phyloP scores from a whole-genome alignment of 2,329 filamentous ascomycete genomes.

The Dissoconium aciculare region DNA sequence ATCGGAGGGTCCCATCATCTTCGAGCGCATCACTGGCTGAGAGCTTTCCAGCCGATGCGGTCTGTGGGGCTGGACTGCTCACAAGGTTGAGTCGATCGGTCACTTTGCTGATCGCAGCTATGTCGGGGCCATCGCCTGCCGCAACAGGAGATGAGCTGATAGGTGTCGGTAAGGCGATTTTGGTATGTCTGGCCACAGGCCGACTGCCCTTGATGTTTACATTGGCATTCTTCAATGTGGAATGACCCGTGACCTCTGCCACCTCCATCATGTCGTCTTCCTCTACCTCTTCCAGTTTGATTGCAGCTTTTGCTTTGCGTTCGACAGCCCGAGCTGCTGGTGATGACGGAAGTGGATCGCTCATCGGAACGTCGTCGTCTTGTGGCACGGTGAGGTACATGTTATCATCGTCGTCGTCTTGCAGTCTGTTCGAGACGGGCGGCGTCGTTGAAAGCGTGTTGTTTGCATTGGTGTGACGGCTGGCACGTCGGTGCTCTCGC shows the following conservation, averaged over 20 bases:
- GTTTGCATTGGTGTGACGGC: slow-evolving; percentile 6
- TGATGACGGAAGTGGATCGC: slow-evolving; percentile 65
- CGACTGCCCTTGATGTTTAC: slow-evolving; percentile 77
- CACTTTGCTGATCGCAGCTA: slow-evolving; percentile 80
- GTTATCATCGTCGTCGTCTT: slow-evolving; percentile 38
- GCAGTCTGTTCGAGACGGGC: slow-evolving; percentile 6
- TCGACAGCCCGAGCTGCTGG: slow-evolving; percentile 37
- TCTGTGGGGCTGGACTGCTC: slow-evolving; percentile 56
- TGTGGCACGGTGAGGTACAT: slow-evolving; percentile 36
- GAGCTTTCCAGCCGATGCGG: slow-evolving; percentile 59
- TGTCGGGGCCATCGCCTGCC: slow-evolving; percentile 43
- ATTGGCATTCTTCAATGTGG: slow-evolving; percentile 48
- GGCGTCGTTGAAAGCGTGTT: slow-evolving; percentile 11
- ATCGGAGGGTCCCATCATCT: slow-evolving; percentile 74
- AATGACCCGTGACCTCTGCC: slow-evolving; percentile 53
- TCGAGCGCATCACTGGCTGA: slow-evolving; percentile 77
- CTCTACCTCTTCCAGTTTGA: slow-evolving; percentile 52
- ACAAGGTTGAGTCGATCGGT: slow-evolving; percentile 75
- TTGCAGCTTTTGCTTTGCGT: slow-evolving; percentile 44
- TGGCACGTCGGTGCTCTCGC: slow-evolving; percentile 5
- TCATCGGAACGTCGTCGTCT: slow-evolving; percentile 62
- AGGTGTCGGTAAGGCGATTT: slow-evolving; percentile 54
- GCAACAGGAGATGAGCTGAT: slow-evolving; percentile 59
- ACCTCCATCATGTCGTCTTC: slow-evolving; percentile 68
- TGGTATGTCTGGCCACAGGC: slow-evolving; percentile 56